These are phyloP conservation scores for Aspergillus floridensis DNA, from an alignment of 2,329 filamentous ascomycete species.

Conservation along the genomic window DNA sequence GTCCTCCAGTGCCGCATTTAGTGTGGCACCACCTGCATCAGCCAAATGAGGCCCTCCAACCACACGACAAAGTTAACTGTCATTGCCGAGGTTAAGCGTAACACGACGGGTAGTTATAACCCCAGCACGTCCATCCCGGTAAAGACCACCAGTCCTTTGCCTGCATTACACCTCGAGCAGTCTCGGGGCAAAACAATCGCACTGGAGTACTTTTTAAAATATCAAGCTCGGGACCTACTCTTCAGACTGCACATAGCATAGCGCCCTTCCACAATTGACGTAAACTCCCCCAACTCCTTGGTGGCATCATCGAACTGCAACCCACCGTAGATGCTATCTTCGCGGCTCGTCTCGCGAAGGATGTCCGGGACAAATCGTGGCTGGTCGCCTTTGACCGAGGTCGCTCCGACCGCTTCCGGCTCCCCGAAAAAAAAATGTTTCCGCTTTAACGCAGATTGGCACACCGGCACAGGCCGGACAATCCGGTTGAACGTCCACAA, in stretches of 20 bases:
- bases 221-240: neutral
- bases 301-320: neutral
- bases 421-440: conserved; percentile 9
- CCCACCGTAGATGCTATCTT: conserved; percentile 7
- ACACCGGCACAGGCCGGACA: conserved; percentile 4
- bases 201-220: no score
- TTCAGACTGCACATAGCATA: conserved; percentile 13
- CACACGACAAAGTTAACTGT: conserved; percentile 1
- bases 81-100: conserved; percentile 7
- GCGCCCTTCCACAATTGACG: conserved; percentile 5
- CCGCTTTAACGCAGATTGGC: conserved; percentile 6
- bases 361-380: conserved; percentile 8
- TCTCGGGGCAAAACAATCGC: no score
- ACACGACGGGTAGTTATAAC: conserved; percentile 7
- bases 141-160: conserved; percentile 8
- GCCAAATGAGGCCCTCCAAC: conserved; percentile 11
- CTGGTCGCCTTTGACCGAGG: neutral
- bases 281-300: conserved; percentile 2
- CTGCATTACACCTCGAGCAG: neutral
- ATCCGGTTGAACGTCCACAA: conserved; percentile 8
- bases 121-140: conserved; percentile 9
- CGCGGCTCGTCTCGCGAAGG: conserved; percentile 4
- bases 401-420: neutral
- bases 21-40: conserved; percentile 4
- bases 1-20: conserved; percentile 7